phyloP scores from a whole-genome alignment of 202 grass and related monocot species.

The Saccharum hybrid region DNA sequence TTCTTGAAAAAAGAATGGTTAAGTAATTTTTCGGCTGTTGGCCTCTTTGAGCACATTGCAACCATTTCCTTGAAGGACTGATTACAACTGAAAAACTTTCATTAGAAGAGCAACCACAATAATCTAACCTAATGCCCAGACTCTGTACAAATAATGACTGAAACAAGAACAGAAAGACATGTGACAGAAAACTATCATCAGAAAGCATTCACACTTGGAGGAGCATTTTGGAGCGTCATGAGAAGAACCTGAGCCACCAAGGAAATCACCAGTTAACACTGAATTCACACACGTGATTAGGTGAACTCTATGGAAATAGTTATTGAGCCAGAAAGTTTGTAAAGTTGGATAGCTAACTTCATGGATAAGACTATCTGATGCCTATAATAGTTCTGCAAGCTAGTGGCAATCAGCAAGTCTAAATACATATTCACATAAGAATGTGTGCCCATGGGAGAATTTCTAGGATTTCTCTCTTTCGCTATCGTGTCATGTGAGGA shows the following conservation, averaged over 20 bases:
- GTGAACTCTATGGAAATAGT: constrained; percentile 21
- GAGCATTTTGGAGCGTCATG: constrained; percentile 97
- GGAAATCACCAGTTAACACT: constrained; percentile 24
- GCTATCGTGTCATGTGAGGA: background rate
- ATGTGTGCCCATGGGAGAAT: background rate
- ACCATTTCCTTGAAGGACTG: constrained; percentile 99
- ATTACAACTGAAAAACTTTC: constrained; percentile 61
- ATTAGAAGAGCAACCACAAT: constrained; percentile 54
- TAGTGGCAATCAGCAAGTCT: background rate
- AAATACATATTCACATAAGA: constrained; percentile 35
- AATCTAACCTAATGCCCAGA: constrained; percentile 26
- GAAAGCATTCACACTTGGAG: constrained; percentile 55
- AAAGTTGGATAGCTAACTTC: constrained; percentile 6
- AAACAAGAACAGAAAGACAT: constrained; percentile 23
- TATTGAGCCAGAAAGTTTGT: constrained; percentile 37
- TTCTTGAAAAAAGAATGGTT: constrained; percentile 98
- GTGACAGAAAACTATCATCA: constrained; percentile 35
- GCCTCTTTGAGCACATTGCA: constrained; percentile 96
- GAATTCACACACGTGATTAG: background rate
- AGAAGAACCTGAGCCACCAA: constrained; percentile 78
- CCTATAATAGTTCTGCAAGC: constrained; percentile 14
- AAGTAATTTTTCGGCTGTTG: constrained; percentile 82
- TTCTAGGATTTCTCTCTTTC: background rate
- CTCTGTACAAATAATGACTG: background rate
- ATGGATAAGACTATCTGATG: background rate